phyloP scores from a whole-genome alignment of 192 early-diverging fungal genomes.

The Rhizoclosmatium sp. region DNA sequence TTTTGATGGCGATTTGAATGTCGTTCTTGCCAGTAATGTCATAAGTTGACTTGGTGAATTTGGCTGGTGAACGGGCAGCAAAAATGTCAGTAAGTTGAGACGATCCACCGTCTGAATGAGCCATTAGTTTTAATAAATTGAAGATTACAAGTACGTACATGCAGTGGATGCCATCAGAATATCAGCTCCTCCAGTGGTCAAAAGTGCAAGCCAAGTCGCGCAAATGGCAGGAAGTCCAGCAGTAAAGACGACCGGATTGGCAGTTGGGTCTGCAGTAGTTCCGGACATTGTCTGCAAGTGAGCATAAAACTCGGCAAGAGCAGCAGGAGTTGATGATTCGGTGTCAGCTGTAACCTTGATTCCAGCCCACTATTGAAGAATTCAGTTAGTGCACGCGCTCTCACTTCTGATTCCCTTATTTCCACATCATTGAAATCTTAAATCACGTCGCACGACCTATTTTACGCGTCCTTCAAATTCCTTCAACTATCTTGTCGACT shows the following conservation, averaged over 20 bases:
- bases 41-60: slow-evolving; percentile 1
- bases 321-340: background rate
- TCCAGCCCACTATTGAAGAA: background rate
- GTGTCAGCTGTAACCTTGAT: background rate
- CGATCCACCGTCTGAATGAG: background rate
- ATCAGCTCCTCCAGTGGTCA: background rate
- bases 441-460: too few species aligned
- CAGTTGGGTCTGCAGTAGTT: background rate
- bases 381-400: too few species aligned
- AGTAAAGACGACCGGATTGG: background rate
- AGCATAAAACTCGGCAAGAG: background rate
- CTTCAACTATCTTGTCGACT: too few species aligned
- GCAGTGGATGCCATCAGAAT: slow-evolving; percentile 5
- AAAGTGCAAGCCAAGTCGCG: background rate
- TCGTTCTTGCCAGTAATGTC: slow-evolving; percentile 16
- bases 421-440: too few species aligned
- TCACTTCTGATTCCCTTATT: too few species aligned
- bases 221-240: slow-evolving; percentile 7
- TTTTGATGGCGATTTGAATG: slow-evolving; percentile 6
- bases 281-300: slow-evolving; percentile 12
- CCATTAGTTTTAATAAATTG: too few species aligned
- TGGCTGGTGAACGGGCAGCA: background rate
- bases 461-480: too few species aligned
- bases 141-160: background rate
- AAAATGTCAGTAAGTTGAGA: slow-evolving; percentile 15